A percentile compares a stretch with the other conserved stretches of the same genome.
Conservation (phyloP, 305 asterid genomes). For the Fraxinus velutina region DNA sequence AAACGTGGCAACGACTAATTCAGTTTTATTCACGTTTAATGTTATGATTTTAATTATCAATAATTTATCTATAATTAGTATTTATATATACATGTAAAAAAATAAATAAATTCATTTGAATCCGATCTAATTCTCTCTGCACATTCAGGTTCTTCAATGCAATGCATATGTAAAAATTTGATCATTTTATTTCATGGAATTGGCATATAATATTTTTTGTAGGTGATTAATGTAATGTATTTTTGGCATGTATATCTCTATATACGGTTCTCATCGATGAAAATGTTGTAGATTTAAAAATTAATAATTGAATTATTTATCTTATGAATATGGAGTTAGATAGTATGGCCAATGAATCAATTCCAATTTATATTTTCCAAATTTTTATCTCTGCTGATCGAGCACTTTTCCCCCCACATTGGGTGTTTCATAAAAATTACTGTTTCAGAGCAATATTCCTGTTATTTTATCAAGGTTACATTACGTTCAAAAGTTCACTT, state of each 20-base stretch:
- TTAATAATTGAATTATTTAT: neutral
- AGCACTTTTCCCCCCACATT: neutral
- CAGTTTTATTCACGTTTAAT: constrained; percentile 5
- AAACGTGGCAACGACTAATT: constrained; percentile 35
- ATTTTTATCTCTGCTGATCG: neutral
- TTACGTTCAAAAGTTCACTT: neutral
- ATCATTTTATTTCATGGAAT: neutral
- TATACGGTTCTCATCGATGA: neutral
- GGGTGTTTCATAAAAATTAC: neutral
- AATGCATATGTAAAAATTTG: neutral
- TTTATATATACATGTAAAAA: neutral
- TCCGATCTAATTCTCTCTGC: neutral
- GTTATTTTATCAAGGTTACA: neutral
- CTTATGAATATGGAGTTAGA: neutral
- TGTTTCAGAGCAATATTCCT: neutral
- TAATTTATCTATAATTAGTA: neutral
- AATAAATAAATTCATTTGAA: neutral
- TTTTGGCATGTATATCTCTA: neutral
- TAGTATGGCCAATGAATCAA: neutral
- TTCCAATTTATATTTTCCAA: neutral
- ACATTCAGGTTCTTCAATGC: constrained; percentile 25
- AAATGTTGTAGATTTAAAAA: neutral
- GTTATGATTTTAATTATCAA: neutral
- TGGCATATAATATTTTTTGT: neutral
- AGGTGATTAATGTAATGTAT: neutral